A percentile compares a stretch with the other conserved stretches of the same genome.
Evolutionary conservation across 176 grass and related monocot genomes (phyloP).

Genomic region (Zoysia pacifica): DNA sequence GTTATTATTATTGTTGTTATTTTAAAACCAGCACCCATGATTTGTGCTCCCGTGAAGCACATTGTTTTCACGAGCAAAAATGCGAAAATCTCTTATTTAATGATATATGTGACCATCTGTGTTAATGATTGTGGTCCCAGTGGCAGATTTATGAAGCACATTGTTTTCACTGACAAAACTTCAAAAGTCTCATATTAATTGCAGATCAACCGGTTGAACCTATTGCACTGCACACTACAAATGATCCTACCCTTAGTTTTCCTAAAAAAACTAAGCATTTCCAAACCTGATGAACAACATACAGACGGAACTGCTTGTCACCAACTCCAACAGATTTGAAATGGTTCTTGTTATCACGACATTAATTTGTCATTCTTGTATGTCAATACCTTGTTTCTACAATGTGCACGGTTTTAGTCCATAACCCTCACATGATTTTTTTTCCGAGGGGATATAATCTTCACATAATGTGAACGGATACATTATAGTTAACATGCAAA

Average conservation of each 20-base stretch:
- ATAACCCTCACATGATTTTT: neutral
- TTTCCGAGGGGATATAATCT: no score
- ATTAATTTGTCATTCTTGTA: neutral
- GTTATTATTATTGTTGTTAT: neutral
- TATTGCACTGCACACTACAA: neutral
- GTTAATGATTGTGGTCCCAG: no score
- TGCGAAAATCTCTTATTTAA: no score
- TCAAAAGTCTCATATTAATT: neutral
- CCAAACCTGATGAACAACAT: neutral
- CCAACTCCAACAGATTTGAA: neutral
- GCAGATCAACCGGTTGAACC: neutral
- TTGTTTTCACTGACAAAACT: no score
- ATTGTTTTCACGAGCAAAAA: no score
- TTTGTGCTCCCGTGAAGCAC: no score
- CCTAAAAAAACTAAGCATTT: neutral
- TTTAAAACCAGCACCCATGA: no score
- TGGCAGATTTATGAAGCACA: no score
- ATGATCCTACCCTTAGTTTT: neutral
- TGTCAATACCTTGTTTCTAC: slow-evolving; percentile 1
- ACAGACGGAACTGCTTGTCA: neutral
- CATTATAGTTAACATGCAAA: slow-evolving; percentile 17
- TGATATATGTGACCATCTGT: no score
- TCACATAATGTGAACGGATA: neutral
- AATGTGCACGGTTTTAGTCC: neutral
- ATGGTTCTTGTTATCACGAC: neutral